These are phyloP conservation scores for Mortierella sp. DNA, from an alignment of 371 early-diverging fungal genomes.

Conservation along the genomic window DNA sequence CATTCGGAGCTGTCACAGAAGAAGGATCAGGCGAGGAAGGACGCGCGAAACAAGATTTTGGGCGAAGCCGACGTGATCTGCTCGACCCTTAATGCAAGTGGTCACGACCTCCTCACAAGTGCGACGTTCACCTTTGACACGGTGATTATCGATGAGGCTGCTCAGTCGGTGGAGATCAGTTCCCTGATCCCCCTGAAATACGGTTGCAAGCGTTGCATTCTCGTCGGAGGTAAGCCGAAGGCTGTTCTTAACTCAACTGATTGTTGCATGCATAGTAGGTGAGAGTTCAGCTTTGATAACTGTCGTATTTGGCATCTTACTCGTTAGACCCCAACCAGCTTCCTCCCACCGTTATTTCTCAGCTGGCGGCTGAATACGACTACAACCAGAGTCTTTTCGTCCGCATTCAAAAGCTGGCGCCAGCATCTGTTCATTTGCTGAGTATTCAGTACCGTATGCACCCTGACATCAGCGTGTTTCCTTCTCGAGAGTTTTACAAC, in stretches of 20 bases:
- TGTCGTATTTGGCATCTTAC: not conserved
- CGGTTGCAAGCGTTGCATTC: slow-evolving; percentile 85
- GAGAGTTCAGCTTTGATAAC: not conserved
- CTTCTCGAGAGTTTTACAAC: slow-evolving; percentile 88
- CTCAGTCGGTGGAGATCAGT: slow-evolving; percentile 95
- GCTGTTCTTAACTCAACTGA: not conserved
- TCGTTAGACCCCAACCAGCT: slow-evolving; percentile 94
- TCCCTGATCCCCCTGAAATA: slow-evolving; percentile 93
- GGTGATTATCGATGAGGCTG: slow-evolving; percentile 98
- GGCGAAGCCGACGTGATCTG: slow-evolving; percentile 82
- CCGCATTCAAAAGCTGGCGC: slow-evolving; percentile 77
- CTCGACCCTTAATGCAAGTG: slow-evolving; percentile 89
- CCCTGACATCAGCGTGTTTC: slow-evolving; percentile 90
- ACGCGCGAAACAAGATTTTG: slow-evolving; percentile 78
- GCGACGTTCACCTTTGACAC: slow-evolving; percentile 78
- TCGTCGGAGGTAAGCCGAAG: slow-evolving; percentile 87
- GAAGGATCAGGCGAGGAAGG: slow-evolving; percentile 63
- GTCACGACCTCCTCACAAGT: slow-evolving; percentile 84
- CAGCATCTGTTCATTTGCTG: slow-evolving; percentile 79
- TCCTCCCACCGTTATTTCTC: slow-evolving; percentile 93
- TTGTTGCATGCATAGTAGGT: not conserved
- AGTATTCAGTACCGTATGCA: slow-evolving; percentile 99
- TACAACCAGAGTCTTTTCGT: slow-evolving; percentile 95
- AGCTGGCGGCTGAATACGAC: slow-evolving; percentile 74
- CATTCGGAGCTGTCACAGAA: slow-evolving; percentile 48